Evolutionary conservation across 2,329 filamentous ascomycete species (phyloP), one percentile per base, ranked within the genome.

Genomic region (Fusarium napiforme): DNA sequence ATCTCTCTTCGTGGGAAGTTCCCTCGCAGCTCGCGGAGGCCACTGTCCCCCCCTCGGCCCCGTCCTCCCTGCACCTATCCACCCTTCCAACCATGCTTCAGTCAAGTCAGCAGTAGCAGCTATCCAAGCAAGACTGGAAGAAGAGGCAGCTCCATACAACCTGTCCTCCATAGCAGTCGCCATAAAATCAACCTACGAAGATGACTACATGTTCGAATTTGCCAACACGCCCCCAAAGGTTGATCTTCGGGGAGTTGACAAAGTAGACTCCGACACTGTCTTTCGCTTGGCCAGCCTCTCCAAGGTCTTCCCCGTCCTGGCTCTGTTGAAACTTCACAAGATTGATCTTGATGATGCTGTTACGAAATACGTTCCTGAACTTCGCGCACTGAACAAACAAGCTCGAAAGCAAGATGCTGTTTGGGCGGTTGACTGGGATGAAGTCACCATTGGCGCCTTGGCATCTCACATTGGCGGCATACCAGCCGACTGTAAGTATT

Each of bases 241-340:
- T 4, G 69, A 72, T 9, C 63, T 47, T n/a, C 67, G 68, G 4
- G 61, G 69, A 3, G 58, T 59, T 1, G 28, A 68, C 9, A 16
- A 57, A 9, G 69, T 72, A 5, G 53, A 67, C 2, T 72, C 68
- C 1, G 58, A 72, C 1, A 67, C 63, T 0, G 47, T 72, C 28
- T 72, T 72, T 3, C 69, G 69, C 4, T 47, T 72, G n/a, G 69
- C 69, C 1, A 72, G 69, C 7, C 2, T 72, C 0, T 72, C 69
- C 2, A 72, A 72, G 1, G 37, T 72, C 0, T 72, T 72, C 4
- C 69, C 68, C 0, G 68, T 68, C 0, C 32, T 72, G 18, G 69
- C 69, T 0, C 5, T 72, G 4, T 36, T 72, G 9, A 68, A 68
- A 18, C 10, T 52, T 1, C n/a, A 64, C 1, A 52, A 64, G 0